A percentile compares a stretch with the other conserved stretches of the same genome.
These are phyloP conservation scores for Tolypocladium inflatum DNA, from an alignment of 2,329 filamentous ascomycete genomes.

Conservation along the genomic window DNA sequence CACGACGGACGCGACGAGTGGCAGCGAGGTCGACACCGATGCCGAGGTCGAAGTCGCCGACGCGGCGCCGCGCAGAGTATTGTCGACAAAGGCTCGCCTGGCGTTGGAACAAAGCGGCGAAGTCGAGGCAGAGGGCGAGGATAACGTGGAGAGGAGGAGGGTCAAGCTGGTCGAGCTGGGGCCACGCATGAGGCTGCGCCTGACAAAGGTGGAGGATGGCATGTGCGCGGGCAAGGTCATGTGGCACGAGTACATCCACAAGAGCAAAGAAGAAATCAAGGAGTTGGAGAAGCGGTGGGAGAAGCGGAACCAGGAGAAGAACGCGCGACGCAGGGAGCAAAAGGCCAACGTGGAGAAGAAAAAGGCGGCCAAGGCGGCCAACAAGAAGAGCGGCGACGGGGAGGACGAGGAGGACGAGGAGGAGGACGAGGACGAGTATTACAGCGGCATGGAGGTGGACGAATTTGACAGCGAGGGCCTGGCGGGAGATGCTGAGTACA, in stretches of 20 bases:
- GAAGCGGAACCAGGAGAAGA: conserved; percentile 68
- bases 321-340: conserved; percentile 70
- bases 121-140: conserved; percentile 36
- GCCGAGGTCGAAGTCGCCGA: conserved; percentile 84
- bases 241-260: conserved; percentile 95
- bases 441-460: conserved; percentile 35
- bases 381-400: conserved; percentile 25
- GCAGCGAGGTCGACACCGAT: conserved; percentile 88
- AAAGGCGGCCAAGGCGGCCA: conserved; percentile 38
- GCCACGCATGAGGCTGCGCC: conserved; percentile 75
- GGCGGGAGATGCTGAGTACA: conserved; percentile 39
- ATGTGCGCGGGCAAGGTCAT: conserved; percentile 82
- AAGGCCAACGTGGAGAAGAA: conserved; percentile 88
- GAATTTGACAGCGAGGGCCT: conserved; percentile 42
- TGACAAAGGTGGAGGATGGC: conserved; percentile 95
- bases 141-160: conserved; percentile 69
- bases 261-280: conserved; percentile 67
- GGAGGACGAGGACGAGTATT: conserved; percentile 33
- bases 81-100: conserved; percentile 40
- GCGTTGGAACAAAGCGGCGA: conserved; percentile 27
- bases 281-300: conserved; percentile 80
- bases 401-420: conserved; percentile 29
- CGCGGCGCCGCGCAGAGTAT: conserved; percentile 52
- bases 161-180: conserved; percentile 91
- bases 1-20: conserved; percentile 74